Percentiles rank a stretch among this genome's conserved stretches.
phyloP scores from a whole-genome alignment of 2,329 filamentous ascomycete genomes.

The Geoglossum cookeanum region DNA sequence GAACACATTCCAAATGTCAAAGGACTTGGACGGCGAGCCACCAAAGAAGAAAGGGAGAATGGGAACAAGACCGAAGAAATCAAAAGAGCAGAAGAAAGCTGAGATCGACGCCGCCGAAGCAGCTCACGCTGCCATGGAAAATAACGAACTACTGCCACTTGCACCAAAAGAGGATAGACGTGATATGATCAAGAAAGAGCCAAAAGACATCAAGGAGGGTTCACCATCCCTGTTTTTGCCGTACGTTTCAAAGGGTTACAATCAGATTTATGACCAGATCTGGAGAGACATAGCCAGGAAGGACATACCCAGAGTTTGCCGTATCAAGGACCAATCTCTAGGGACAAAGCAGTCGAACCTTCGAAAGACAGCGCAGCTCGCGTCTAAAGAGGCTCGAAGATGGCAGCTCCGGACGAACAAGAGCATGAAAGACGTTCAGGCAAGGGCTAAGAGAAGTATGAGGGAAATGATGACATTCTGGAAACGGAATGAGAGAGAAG shows the following conservation, averaged over 20 bases:
- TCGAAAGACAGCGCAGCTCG: slow-evolving; percentile 90
- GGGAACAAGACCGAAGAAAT: slow-evolving; percentile 63
- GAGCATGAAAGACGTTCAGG: slow-evolving; percentile 93
- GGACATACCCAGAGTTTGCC: slow-evolving; percentile 80
- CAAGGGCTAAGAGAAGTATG: slow-evolving; percentile 93
- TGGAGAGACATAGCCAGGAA: slow-evolving; percentile 89
- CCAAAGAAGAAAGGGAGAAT: slow-evolving; percentile 31
- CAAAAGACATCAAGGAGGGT: slow-evolving; percentile 21
- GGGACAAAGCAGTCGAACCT: slow-evolving; percentile 83
- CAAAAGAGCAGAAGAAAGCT: slow-evolving; percentile 52
- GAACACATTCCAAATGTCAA: slow-evolving; percentile 58
- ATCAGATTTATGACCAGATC: slow-evolving; percentile 94
- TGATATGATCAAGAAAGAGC: slow-evolving; percentile 24
- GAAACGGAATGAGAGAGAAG: slow-evolving; percentile 96
- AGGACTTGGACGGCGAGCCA: slow-evolving; percentile 28
- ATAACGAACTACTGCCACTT: slow-evolving; percentile 27
- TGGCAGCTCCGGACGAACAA: slow-evolving; percentile 98
- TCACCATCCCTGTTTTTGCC: slow-evolving; percentile 30
- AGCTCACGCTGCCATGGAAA: slow-evolving; percentile 46
- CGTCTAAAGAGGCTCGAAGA: slow-evolving; percentile 88
- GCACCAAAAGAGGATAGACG: slow-evolving; percentile 38
- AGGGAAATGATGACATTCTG: slow-evolving; percentile 99
- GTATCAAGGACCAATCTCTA: slow-evolving; percentile 71
- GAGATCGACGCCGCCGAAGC: slow-evolving; percentile 64
- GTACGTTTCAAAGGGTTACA: slow-evolving; percentile 81